These are phyloP conservation scores for Dactylellina drechsleri DNA, from an alignment of 2,329 filamentous ascomycete species.

Conservation along the genomic window DNA sequence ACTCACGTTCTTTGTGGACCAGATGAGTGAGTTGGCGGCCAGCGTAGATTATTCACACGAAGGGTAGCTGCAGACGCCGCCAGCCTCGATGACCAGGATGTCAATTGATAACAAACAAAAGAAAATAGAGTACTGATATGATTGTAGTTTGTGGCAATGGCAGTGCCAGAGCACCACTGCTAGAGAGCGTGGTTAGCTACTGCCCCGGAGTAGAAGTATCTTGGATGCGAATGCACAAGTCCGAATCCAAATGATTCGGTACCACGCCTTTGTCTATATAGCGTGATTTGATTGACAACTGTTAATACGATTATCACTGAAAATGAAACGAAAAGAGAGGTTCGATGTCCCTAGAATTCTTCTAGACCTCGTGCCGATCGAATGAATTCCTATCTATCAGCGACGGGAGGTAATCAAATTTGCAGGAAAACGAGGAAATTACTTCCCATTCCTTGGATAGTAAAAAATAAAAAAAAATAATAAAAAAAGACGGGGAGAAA, in stretches of 20 bases:
- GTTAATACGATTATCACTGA: constrained; percentile 34
- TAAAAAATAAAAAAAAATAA: too few species aligned
- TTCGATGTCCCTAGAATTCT: constrained; percentile 13
- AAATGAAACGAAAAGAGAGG: constrained; percentile 28
- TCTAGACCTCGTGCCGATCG: constrained; percentile 42
- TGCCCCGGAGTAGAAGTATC: constrained; percentile 18
- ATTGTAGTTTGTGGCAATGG: background rate
- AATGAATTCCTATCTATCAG: constrained; percentile 48
- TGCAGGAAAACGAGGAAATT: constrained; percentile 11
- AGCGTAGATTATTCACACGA: constrained; percentile 34
- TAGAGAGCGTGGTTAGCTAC: background rate
- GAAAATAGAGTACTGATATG: constrained; percentile 1
- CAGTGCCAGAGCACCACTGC: constrained; percentile 1
- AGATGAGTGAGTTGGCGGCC: constrained; percentile 38
- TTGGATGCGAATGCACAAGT: constrained; percentile 29
- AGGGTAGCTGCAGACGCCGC: constrained; percentile 41
- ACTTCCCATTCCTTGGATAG: constrained; percentile 4
- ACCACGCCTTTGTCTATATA: constrained; percentile 26
- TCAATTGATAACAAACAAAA: constrained; percentile 35
- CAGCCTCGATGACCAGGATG: background rate
- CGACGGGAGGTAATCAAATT: background rate
- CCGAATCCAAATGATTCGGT: constrained; percentile 7
- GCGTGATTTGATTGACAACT: constrained; percentile 36
- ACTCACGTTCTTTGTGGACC: too few species aligned
- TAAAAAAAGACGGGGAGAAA: constrained; percentile 4